Base-by-base conservation (phyloP, 345 rosid genomes). In the Brassica juncea region DNA sequence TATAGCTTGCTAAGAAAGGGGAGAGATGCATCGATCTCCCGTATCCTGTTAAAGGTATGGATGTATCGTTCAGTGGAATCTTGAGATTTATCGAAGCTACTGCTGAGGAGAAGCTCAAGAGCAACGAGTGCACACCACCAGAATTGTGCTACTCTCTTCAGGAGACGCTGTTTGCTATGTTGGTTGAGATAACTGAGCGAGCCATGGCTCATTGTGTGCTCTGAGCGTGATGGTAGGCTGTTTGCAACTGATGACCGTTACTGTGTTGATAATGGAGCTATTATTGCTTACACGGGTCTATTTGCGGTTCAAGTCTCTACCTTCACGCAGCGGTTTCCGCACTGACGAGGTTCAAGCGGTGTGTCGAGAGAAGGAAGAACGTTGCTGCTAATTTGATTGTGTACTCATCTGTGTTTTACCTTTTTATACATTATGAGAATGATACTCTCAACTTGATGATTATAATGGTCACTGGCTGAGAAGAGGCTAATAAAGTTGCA, bases 141-240 rank as follows among this genome's bases (percentile, higher is more conserved):
- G 97, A 95, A 55, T 84, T 95, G 85, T 95, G 99, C 77, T 95
- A 89, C 82, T 93, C 99, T 49, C 91, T 95, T 70, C 98, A 95
- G 98, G 97, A 93, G 81, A 93, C 98, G 0, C 61, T 95, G 52
- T 95, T 89, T 57, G 97, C 97, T 0, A 95, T 93, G 99, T 88
- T 95, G n/a, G 98, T 91, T 85, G 98, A 95, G 90, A 95, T 95
- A 39, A 95, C 97, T 0, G 98, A 95, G 76, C 84, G 97, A 44
- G 98, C 99, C 2, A 95, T 95, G 99, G 99, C 99, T 0, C 98
- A 95, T 80, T n/a, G 91, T 95, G 98, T 93, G 99, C 61, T 81
- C 85, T 0, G 98, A 93, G 81, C 86, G 98, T 11, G 97, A 93
- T 0, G 97, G 97, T 16, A 87, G 54, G 35, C 77, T 95, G 60